phyloP scores from a whole-genome alignment of 2,329 filamentous ascomycete species.

The Myriosclerotinia scirpicola region DNA sequence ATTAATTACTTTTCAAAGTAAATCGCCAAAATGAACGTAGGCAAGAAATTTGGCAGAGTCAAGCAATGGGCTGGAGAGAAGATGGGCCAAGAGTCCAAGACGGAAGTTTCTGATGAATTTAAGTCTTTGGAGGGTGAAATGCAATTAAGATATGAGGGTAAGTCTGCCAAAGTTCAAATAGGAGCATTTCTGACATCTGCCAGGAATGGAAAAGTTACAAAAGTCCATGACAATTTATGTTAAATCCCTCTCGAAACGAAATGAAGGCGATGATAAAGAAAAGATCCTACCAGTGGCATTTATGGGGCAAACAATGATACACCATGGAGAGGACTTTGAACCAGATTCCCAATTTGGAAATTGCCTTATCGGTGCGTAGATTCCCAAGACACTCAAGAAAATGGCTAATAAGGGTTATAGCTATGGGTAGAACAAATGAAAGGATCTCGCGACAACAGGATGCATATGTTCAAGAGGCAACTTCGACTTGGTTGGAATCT shows the following conservation, averaged over 20 bases:
- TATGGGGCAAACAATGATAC: slow-evolving; percentile 81
- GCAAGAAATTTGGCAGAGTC: slow-evolving; percentile 89
- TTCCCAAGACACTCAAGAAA: neutral
- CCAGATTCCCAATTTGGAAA: slow-evolving; percentile 87
- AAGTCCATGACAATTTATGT: slow-evolving; percentile 82
- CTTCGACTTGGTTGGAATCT: slow-evolving; percentile 85
- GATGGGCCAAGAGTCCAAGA: slow-evolving; percentile 90
- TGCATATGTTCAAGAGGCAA: slow-evolving; percentile 74
- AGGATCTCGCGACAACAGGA: slow-evolving; percentile 84
- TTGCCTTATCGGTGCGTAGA: slow-evolving; percentile 62
- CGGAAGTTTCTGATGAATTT: slow-evolving; percentile 85
- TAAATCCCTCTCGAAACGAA: slow-evolving; percentile 82
- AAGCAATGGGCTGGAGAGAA: slow-evolving; percentile 98
- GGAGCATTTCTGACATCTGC: slow-evolving; percentile 27
- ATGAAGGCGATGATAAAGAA: slow-evolving; percentile 82
- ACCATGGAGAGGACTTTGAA: slow-evolving; percentile 91
- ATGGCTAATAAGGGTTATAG: slow-evolving; percentile 45
- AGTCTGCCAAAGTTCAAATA: slow-evolving; percentile 32
- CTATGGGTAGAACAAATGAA: slow-evolving; percentile 83
- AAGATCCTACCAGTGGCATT: slow-evolving; percentile 78
- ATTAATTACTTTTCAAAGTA: neutral
- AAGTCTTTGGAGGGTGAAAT: slow-evolving; percentile 88
- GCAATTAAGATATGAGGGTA: slow-evolving; percentile 84
- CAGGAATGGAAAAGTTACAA: slow-evolving; percentile 89
- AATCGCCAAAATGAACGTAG: slow-evolving; percentile 42